Evolutionary conservation across 192 early-diverging fungal genomes (phyloP), one percentile per base, ranked within the genome.

Genomic region (Rhizoclosmatium sp.): DNA sequence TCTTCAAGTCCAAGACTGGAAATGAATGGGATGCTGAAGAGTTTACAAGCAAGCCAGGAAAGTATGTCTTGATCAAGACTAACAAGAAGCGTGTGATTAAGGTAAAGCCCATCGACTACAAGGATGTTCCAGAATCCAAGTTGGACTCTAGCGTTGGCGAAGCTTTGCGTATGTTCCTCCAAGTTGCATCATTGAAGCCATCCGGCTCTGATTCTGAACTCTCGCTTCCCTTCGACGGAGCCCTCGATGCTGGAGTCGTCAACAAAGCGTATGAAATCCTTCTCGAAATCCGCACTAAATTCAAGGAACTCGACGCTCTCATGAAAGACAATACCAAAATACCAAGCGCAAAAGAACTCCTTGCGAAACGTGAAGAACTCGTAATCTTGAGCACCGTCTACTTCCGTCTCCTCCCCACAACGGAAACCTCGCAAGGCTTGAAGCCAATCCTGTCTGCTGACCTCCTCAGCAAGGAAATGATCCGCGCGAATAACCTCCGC

Each of bases 1-100:
- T 84, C 46, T 84, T 84, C 78, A 84, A 82, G 58, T 23, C 79
- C 23, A 84, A 84, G 73, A 65, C 80, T 31, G 83, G 83, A 7
- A 82, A 81, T 48, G 67, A 59, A 23, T 82, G 80, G 78, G 76
- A 77, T 1, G 21, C 51, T 23, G 66, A 64, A 4, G 60, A 56
- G 4, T 82, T 81, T 78, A 41, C 44, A 10, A 39, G 48, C 9
- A 84, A 81, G 59, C 77, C 71, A 9, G 84, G 81, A 40, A 82
- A 80, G 45, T 82, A 80, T 59, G 60, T n/a, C 1, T 59, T 78
- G 3, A 61, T 67, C 9, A 64, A 69, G 47, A 59, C 47, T 3
- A 54, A 21, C 42, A 69, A 58, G 19, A 65, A 73, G 31, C n/a
- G 40, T n/a, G 14, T 67, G 40, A 67, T 83, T 16, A 48, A 14